These are phyloP conservation scores for Pleurotus salmoneostramineus DNA, from an alignment of 768 basidiomycete species.

Conservation along the genomic window DNA sequence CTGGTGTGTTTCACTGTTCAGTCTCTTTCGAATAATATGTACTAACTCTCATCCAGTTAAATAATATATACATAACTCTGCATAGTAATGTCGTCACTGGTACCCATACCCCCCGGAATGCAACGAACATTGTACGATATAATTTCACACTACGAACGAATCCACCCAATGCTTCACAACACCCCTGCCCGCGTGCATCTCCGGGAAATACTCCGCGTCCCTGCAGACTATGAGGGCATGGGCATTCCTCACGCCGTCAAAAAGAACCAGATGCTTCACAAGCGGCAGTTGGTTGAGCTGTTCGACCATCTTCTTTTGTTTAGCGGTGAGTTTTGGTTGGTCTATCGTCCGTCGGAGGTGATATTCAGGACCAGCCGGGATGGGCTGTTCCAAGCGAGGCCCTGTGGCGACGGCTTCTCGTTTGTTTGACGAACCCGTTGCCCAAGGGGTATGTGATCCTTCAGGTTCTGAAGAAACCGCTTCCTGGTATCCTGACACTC, in stretches of 20 bases:
- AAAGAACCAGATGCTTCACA: slow-evolving; percentile 65
- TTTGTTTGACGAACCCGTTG: slow-evolving; percentile 1
- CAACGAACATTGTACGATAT: not conserved
- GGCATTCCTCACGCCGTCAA: slow-evolving; percentile 53
- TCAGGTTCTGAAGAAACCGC: slow-evolving; percentile 7
- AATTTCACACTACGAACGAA: slow-evolving; percentile 29
- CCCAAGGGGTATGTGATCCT: not conserved
- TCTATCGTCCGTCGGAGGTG: slow-evolving; percentile 11
- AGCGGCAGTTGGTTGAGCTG: slow-evolving; percentile 68
- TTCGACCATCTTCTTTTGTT: slow-evolving; percentile 52
- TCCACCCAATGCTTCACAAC: slow-evolving; percentile 70
- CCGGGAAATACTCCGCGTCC: slow-evolving; percentile 54
- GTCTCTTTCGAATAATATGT: not conserved
- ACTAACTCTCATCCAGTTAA: not conserved
- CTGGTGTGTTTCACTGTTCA: not conserved
- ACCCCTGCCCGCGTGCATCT: slow-evolving; percentile 56
- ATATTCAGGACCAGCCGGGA: not conserved
- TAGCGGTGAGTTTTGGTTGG: slow-evolving; percentile 47
- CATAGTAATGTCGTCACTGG: not conserved
- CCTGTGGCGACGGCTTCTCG: not conserved
- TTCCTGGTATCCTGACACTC: slow-evolving; percentile 17
- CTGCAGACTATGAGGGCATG: slow-evolving; percentile 71
- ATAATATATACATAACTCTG: not conserved
- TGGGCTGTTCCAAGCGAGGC: not conserved
- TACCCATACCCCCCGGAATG: not conserved